These are phyloP conservation scores for Immersiella caudata DNA, from an alignment of 495 filamentous ascomycete genomes.

Conservation along the genomic window DNA sequence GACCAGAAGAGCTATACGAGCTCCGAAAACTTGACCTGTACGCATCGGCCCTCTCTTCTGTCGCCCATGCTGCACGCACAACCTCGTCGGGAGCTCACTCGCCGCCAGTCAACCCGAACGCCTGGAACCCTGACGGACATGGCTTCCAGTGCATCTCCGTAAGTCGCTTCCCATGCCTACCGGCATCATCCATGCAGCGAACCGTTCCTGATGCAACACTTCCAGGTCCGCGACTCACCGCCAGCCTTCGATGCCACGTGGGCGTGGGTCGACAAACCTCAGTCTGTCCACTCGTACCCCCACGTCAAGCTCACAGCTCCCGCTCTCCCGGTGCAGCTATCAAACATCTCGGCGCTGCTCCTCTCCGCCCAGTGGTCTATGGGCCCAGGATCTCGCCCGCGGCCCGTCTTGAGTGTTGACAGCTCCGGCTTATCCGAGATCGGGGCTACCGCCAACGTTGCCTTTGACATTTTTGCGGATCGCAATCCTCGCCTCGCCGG, in stretches of 20 bases:
- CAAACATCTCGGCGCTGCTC: slow-evolving; percentile 35
- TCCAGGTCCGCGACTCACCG: slow-evolving; percentile 36
- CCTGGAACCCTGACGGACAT: slow-evolving; percentile 34
- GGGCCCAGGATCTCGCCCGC: slow-evolving; percentile 33
- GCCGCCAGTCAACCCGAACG: slow-evolving; percentile 31
- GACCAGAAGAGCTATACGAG: slow-evolving; percentile 31
- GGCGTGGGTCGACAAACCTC: slow-evolving; percentile 29
- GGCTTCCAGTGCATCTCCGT: slow-evolving; percentile 37
- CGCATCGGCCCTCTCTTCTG: slow-evolving; percentile 13
- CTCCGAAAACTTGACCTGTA: slow-evolving; percentile 31
- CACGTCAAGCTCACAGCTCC: slow-evolving; percentile 36
- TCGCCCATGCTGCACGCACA: slow-evolving; percentile 4
- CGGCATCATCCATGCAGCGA: not conserved
- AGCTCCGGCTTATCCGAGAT: slow-evolving; percentile 21
- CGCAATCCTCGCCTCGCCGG: slow-evolving; percentile 23
- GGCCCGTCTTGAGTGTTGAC: slow-evolving; percentile 25
- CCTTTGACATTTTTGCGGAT: slow-evolving; percentile 39
- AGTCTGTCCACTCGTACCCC: slow-evolving; percentile 37
- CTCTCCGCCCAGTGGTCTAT: slow-evolving; percentile 36
- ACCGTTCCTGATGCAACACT: slow-evolving; percentile 16
- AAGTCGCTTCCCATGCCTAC: slow-evolving; percentile 18
- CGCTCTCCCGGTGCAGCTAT: slow-evolving; percentile 29
- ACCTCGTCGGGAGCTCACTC: not conserved
- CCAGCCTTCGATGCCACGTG: slow-evolving; percentile 37
- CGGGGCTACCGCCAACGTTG: slow-evolving; percentile 32